Base-by-base conservation (phyloP, 2,329 filamentous ascomycete species). In the Penicillium sp. region DNA sequence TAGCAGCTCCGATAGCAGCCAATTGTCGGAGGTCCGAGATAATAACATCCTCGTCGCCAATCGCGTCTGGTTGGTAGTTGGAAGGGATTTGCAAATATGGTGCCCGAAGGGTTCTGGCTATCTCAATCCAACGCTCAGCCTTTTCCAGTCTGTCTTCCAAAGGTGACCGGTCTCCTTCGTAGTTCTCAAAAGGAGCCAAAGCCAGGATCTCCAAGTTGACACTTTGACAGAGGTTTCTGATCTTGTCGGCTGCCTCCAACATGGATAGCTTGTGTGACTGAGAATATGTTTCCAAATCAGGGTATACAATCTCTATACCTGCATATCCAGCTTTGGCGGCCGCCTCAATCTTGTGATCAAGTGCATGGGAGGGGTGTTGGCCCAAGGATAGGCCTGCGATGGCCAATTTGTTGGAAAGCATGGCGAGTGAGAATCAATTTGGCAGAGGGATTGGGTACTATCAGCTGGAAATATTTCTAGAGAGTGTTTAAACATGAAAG, bases 101-200 rank as follows among this genome's bases (percentile, higher is more conserved):
- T 1, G 73, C 69, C 1, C 57, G 48, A 0, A 75, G 62, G 5
- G 53, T 55, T 16, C 63, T 58, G 10, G 67, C 65, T 10, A 70
- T 49, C 4, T 67, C 61, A 13, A 75, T 60, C 75, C 73, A 76
- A n/a, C 68, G 63, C 5, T 43, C 31, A 4, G 72, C 73, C 3
- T 51, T 58, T 2, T 60, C 22, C 2, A 77, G 63, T 52, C 74
- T 62, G 1, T 68, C 60, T 1, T 54, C 7, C 2, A 76, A 57
- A 0, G 69, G 64, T 0, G 65, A 59, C 24, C 50, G 53, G 16
- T 68, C 53, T 31, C 73, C 74, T 58, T 77, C 73, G 52, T 70
- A 75, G 56, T 75, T 74, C 53, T 74, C 69, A 22, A 77, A 74
- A 1, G 73, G 67, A 5, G 68, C 72, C 14, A 74, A 47, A 1